Conservation (phyloP, 176 grass and related monocot genomes). For the Chloris gayana region DNA sequence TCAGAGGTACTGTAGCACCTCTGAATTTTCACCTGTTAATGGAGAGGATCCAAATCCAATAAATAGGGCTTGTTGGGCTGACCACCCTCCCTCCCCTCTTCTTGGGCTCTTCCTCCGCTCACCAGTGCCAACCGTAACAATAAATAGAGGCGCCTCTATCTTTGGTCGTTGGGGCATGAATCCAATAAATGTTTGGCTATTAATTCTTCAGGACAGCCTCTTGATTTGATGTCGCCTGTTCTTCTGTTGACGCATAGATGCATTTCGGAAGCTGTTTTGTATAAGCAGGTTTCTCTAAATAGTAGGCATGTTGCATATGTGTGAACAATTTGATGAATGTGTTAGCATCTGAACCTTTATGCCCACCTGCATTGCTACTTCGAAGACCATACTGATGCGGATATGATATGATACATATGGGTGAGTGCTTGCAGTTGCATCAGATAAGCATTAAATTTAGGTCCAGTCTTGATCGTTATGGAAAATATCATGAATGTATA, state of each 20-base stretch:
- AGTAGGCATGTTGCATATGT: neutral
- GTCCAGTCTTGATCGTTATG: neutral
- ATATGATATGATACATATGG: neutral
- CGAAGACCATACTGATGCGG: conserved; percentile 8
- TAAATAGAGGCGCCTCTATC: conserved; percentile 51
- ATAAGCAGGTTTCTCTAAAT: neutral
- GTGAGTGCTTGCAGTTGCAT: conserved; percentile 19
- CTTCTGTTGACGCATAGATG: neutral
- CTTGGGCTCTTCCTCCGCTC: neutral
- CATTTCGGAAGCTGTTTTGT: neutral
- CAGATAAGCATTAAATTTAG: neutral
- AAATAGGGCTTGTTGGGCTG: conserved; percentile 19
- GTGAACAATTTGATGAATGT: neutral
- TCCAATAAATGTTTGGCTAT: conserved; percentile 36
- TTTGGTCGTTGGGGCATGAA: conserved; percentile 49
- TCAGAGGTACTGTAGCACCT: too few relatives aligned
- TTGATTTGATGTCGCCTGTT: conserved; percentile 2
- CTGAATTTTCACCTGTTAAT: too few relatives aligned
- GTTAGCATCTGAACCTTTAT: conserved; percentile 18
- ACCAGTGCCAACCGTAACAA: conserved; percentile 32
- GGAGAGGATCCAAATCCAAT: too few relatives aligned
- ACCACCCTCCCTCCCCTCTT: neutral
- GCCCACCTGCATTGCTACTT: neutral
- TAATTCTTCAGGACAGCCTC: conserved; percentile 3
- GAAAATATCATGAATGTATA: conserved; percentile 8